phyloP scores from a whole-genome alignment of 2,329 filamentous ascomycete species.

The Aspergillus neotritici region DNA sequence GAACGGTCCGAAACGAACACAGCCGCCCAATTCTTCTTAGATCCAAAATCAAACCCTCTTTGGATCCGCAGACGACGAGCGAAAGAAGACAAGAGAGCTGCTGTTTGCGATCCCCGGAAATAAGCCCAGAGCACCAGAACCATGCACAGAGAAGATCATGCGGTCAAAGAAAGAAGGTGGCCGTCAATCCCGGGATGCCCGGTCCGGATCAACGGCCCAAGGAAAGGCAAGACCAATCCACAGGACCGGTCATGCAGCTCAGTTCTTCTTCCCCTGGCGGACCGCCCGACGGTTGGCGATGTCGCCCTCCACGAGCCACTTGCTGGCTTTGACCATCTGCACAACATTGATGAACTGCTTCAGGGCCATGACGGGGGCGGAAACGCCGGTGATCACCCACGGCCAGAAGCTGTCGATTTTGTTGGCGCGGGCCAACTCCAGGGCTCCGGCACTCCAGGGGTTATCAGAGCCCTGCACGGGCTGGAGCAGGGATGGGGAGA shows the following conservation, averaged over 20 bases:
- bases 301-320: slow-evolving; percentile 91
- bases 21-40: no score
- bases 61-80: slow-evolving; percentile 9
- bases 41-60: slow-evolving; percentile 4
- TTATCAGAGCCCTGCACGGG: slow-evolving; percentile 59
- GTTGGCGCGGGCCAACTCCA: slow-evolving; percentile 89
- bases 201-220: neutral
- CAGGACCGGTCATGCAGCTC: slow-evolving; percentile 1
- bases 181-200: slow-evolving; percentile 1
- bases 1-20: slow-evolving; percentile 12
- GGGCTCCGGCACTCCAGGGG: slow-evolving; percentile 84
- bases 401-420: slow-evolving; percentile 75
- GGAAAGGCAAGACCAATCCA: neutral
- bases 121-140: slow-evolving; percentile 28
- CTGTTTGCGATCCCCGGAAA: slow-evolving; percentile 13
- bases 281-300: slow-evolving; percentile 54
- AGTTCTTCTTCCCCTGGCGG: slow-evolving; percentile 32
- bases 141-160: slow-evolving; percentile 22
- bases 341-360: slow-evolving; percentile 95
- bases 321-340: slow-evolving; percentile 87
- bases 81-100: slow-evolving; percentile 11
- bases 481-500: slow-evolving; percentile 76
- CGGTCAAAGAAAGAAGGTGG: slow-evolving; percentile 9
- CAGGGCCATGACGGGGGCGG: slow-evolving; percentile 77
- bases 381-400: slow-evolving; percentile 75